Conservation (phyloP, 805 yeast species). For the Hanseniaspora thailandica region DNA sequence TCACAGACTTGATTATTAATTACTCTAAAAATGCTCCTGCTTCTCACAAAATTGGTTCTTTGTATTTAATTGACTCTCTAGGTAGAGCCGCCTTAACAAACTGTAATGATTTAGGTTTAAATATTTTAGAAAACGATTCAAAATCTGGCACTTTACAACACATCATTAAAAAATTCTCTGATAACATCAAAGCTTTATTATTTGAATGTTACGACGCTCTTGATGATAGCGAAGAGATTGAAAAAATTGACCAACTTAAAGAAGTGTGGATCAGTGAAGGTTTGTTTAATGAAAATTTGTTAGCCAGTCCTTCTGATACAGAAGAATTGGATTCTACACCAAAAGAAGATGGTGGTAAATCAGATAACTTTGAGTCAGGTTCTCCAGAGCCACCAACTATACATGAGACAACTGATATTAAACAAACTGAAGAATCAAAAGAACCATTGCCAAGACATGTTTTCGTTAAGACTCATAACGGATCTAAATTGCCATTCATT, state of each 20-base stretch:
- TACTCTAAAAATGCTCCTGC: constrained; percentile 62
- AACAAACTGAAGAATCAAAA: neutral
- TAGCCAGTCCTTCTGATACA: constrained; percentile 27
- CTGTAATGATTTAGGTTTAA: constrained; percentile 32
- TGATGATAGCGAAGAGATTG: constrained; percentile 46
- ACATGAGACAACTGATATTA: neutral
- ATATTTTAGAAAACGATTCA: constrained; percentile 34
- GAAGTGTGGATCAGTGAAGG: constrained; percentile 86
- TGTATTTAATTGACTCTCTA: constrained; percentile 86
- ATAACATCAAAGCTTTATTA: constrained; percentile 50
- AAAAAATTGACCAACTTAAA: constrained; percentile 69
- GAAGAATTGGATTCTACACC: constrained; percentile 35
- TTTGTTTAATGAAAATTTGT: constrained; percentile 51
- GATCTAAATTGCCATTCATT: neutral
- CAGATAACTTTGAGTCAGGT: neutral
- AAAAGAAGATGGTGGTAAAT: constrained; percentile 45
- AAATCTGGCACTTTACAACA: constrained; percentile 60
- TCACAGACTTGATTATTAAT: constrained; percentile 23
- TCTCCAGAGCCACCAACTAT: neutral
- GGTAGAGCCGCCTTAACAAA: constrained; percentile 75
- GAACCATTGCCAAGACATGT: constrained; percentile 19
- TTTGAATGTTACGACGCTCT: constrained; percentile 47
- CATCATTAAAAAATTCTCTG: constrained; percentile 55
- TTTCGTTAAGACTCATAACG: constrained; percentile 10
- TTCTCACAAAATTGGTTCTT: constrained; percentile 77